Evolutionary conservation across 116 monocot species (phyloP), one percentile per base, ranked within the genome.

Genomic region (Zostera marina): DNA sequence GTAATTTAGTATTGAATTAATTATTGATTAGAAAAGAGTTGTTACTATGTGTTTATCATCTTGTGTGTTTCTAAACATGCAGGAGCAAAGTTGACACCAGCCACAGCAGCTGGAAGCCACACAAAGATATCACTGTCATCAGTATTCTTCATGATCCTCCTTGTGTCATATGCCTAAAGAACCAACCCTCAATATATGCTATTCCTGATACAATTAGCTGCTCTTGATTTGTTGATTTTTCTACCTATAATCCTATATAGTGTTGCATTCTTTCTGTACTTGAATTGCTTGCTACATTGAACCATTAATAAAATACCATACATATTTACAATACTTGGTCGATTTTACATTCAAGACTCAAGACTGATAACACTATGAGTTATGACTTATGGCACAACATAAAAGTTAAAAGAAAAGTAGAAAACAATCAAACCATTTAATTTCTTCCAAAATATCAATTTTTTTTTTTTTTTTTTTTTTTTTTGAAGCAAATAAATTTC

Each of bases 31-130:
- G n/a, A n/a, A n/a, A n/a, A n/a, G n/a, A n/a, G n/a, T n/a, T n/a
- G n/a, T n/a, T n/a, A n/a, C n/a, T n/a, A n/a, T n/a, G n/a, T n/a
- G n/a, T n/a, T n/a, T n/a, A n/a, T n/a, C n/a, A n/a, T n/a, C n/a
- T n/a, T 3, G 16, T 56, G 13, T 11, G 22, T 22, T 53, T 56
- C 38, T 2, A n/a, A 43, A 44, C 41, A n/a, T n/a, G n/a, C n/a
- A 19, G 59, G 43, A 42, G 19, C 59, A 22, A 59, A 59, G 59
- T 41, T 43, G 6, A 59, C 59, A 42, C 42, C 14, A 32, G 40
- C 13, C 9, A 11, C 42, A 13, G 42, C 59, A 41, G 44, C 42
- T 17, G 44, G 44, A 21, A 44, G 21, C 44, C 17, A 17, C 40
- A 17, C 59, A 44, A 59, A 59, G 59, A 44, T 22, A 11, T 20